Evolutionary conservation across 306 rosid species (phyloP).

Genomic region (Echinosophora koreensis): DNA sequence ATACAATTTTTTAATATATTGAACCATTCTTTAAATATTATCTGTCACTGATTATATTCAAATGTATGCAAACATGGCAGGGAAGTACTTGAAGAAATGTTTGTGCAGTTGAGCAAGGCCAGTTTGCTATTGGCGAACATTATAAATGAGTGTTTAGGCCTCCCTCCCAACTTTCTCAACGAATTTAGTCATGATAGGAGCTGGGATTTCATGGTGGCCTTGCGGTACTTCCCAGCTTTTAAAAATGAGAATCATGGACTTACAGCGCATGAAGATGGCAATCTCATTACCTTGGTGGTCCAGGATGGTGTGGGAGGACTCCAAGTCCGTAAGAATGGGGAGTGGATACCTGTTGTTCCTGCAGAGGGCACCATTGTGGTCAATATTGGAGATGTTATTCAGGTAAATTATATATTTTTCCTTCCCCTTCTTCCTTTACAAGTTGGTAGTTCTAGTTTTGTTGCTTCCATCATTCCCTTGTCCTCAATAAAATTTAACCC

Average conservation of each 20-base stretch:
- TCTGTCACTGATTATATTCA: no score
- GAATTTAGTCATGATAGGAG: constrained; percentile 61
- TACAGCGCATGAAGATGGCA: constrained; percentile 60
- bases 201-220: constrained; percentile 56
- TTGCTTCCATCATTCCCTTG: no score
- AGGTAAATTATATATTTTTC: constrained; percentile 42
- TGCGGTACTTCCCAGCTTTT: constrained; percentile 55
- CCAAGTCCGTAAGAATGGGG: constrained; percentile 47
- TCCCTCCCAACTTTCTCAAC: constrained; percentile 55
- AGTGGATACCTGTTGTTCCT: constrained; percentile 61
- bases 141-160: constrained; percentile 42
- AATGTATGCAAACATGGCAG: no score
- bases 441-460: no score
- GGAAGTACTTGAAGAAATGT: no score
- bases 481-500: no score
- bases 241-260: constrained; percentile 48
- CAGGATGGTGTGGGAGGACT: constrained; percentile 69
- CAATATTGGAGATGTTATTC: constrained; percentile 60
- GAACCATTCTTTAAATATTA: no score
- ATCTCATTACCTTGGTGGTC: constrained; percentile 51
- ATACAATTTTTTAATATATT: no score
- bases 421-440: background rate
- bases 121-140: no score
- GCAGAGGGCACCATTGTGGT: constrained; percentile 57
- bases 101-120: no score